phyloP scores from a whole-genome alignment of 495 filamentous ascomycete genomes.

The Penicilliopsis zonata region DNA sequence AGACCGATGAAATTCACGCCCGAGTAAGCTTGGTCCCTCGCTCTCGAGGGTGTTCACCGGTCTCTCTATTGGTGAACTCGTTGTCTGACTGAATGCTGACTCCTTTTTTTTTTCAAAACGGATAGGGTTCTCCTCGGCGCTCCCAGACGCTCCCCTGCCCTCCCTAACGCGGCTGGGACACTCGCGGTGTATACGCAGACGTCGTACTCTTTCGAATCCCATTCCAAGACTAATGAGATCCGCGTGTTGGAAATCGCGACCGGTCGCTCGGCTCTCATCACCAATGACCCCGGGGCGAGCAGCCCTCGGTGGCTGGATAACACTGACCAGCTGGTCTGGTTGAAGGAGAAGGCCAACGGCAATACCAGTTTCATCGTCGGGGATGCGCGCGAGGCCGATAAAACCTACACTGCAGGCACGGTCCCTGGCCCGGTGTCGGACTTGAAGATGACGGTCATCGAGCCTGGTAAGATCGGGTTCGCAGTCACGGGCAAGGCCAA shows the following conservation, averaged over 20 bases:
- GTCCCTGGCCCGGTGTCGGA: slow-evolving; percentile 62
- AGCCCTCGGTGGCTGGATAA: slow-evolving; percentile 69
- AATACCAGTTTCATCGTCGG: slow-evolving; percentile 51
- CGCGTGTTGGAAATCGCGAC: slow-evolving; percentile 59
- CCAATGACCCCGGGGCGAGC: slow-evolving; percentile 47
- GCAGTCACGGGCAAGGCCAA: slow-evolving; percentile 50
- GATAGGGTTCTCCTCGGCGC: slow-evolving; percentile 64
- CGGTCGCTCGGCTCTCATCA: slow-evolving; percentile 54
- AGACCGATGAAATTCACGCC: slow-evolving; percentile 61
- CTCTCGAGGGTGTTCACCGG: too few species aligned
- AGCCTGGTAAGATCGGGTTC: slow-evolving; percentile 54
- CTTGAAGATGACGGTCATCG: slow-evolving; percentile 53
- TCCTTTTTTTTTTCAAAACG: slow-evolving; percentile 5
- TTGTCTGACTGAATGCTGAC: neutral
- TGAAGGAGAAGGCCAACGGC: slow-evolving; percentile 54
- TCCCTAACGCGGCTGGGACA: slow-evolving; percentile 62
- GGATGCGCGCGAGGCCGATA: slow-evolving; percentile 41
- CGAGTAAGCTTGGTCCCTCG: slow-evolving; percentile 46
- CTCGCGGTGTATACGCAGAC: slow-evolving; percentile 61
- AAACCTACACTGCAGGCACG: slow-evolving; percentile 47
- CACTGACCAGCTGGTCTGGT: slow-evolving; percentile 48
- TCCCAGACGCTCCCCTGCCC: slow-evolving; percentile 63
- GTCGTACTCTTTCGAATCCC: slow-evolving; percentile 73
- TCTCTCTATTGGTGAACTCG: too few species aligned
- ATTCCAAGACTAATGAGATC: slow-evolving; percentile 64